A percentile compares a stretch with the other conserved stretches of the same genome.
Conservation (phyloP, 306 rosid genomes). For the Vicia faba region DNA sequence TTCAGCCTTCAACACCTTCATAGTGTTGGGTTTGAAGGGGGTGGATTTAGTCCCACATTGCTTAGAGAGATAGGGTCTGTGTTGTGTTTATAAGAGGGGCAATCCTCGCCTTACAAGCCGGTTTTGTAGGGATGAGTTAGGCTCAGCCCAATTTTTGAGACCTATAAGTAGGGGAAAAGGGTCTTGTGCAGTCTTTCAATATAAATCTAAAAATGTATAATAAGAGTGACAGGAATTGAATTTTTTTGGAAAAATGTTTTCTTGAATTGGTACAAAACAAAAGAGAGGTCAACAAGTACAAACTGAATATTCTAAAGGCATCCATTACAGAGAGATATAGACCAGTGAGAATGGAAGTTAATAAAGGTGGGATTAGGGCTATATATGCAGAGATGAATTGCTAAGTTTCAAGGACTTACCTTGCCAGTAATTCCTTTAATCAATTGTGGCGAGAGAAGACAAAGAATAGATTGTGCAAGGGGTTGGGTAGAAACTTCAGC, state of each 20-base stretch:
- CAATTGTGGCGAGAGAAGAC: slow-evolving; percentile 72
- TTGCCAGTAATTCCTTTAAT: slow-evolving; percentile 75
- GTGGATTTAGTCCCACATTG: no score
- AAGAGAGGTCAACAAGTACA: slow-evolving; percentile 8
- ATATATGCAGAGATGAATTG: slow-evolving; percentile 1
- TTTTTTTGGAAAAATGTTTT: background rate
- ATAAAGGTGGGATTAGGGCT: background rate
- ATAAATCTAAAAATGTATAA: slow-evolving; percentile 3
- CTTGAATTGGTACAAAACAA: no score
- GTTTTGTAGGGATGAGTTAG: no score
- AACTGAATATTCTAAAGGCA: slow-evolving; percentile 10
- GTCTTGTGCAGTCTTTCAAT: background rate
- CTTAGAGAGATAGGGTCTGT: no score
- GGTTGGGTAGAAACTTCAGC: slow-evolving; percentile 84
- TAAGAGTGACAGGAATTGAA: slow-evolving; percentile 20
- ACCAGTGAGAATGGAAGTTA: slow-evolving; percentile 1
- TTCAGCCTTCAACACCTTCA: no score
- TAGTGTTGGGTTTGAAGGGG: no score
- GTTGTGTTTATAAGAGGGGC: no score
- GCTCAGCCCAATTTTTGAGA: background rate
- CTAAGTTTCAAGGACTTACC: slow-evolving; percentile 54
- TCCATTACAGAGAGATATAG: background rate
- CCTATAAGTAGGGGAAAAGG: slow-evolving; percentile 6
- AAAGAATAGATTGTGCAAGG: slow-evolving; percentile 86
- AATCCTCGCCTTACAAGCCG: no score